A percentile compares a stretch with the other conserved stretches of the same genome.
Conservation (phyloP, 1,284 basidiomycete species). For the Salmacisia buchloeana region DNA sequence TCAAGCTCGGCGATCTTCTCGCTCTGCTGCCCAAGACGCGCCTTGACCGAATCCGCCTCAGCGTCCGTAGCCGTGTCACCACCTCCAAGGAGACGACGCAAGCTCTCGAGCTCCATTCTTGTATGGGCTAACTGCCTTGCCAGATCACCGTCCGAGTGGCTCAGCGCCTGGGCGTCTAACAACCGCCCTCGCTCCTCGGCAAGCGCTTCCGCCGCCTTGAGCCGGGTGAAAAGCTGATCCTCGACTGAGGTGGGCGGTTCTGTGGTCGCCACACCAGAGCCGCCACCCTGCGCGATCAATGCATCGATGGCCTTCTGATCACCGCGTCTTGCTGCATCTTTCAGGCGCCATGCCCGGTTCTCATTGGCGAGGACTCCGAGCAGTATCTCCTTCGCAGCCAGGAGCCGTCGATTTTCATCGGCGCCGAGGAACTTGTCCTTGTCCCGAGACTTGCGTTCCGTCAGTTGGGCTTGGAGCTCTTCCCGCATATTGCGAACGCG, state of each 20-base stretch:
- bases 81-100: not conserved
- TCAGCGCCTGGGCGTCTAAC: not conserved
- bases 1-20: slow-evolving; percentile 1
- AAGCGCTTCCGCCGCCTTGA: not conserved
- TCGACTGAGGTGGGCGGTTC: slow-evolving; percentile 2
- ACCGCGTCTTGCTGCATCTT: slow-evolving; percentile 57
- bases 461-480: slow-evolving; percentile 33
- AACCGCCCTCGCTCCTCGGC: not conserved
- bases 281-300: not conserved
- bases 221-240: slow-evolving; percentile 1
- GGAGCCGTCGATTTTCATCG: slow-evolving; percentile 44
- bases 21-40: not conserved
- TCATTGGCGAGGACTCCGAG: slow-evolving; percentile 70
- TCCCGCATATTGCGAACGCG: slow-evolving; percentile 23
- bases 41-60: not conserved
- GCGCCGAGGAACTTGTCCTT: slow-evolving; percentile 40
- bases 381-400: slow-evolving; percentile 60
- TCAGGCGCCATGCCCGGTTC: slow-evolving; percentile 68
- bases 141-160: not conserved
- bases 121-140: not conserved
- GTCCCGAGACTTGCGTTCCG: slow-evolving; percentile 41
- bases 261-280: not conserved
- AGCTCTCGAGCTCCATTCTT: not conserved
- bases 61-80: not conserved
- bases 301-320: not conserved